These are phyloP conservation scores for Acrodontium crateriforme DNA, from an alignment of 2,329 filamentous ascomycete genomes.

Conservation along the genomic window DNA sequence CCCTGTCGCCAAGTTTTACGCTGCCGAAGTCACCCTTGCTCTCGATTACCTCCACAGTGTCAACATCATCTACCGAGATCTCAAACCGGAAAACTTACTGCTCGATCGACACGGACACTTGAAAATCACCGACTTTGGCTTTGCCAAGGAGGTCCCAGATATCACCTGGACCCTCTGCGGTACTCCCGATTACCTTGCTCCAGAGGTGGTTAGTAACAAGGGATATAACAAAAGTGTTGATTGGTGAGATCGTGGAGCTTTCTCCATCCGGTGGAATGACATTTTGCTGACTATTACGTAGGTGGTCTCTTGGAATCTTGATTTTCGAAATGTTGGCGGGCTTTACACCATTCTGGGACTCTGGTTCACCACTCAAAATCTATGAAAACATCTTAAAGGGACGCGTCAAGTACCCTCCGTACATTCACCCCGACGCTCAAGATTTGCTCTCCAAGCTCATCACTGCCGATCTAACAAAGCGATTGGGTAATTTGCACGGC, in stretches of 20 bases:
- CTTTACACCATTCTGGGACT: slow-evolving; percentile 98
- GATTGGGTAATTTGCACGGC: slow-evolving; percentile 83
- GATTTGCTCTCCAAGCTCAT: slow-evolving; percentile 86
- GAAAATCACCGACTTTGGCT: slow-evolving; percentile 90
- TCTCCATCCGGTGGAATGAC: slow-evolving; percentile 3
- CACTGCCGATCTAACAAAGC: slow-evolving; percentile 86
- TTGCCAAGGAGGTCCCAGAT: slow-evolving; percentile 94
- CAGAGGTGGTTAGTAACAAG: slow-evolving; percentile 97
- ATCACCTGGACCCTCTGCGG: slow-evolving; percentile 99
- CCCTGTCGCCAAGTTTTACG: slow-evolving; percentile 97
- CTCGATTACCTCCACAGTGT: slow-evolving; percentile 88
- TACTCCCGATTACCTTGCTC: slow-evolving; percentile 92
- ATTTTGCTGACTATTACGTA: slow-evolving; percentile 25
- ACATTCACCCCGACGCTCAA: slow-evolving; percentile 88
- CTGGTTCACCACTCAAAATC: slow-evolving; percentile 94
- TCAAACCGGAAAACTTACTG: slow-evolving; percentile 90
- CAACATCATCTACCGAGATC: slow-evolving; percentile 93
- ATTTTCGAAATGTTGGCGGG: slow-evolving; percentile 99
- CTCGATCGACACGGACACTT: slow-evolving; percentile 79
- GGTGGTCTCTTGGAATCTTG: slow-evolving; percentile 96
- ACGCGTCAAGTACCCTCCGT: slow-evolving; percentile 89
- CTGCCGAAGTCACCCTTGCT: slow-evolving; percentile 88
- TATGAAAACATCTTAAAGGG: slow-evolving; percentile 98
- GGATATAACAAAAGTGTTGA: slow-evolving; percentile 99
- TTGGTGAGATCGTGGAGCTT: slow-evolving; percentile 50